Base-by-base conservation (phyloP, 495 filamentous ascomycete species). In the Hyaloscypha variabilis region DNA sequence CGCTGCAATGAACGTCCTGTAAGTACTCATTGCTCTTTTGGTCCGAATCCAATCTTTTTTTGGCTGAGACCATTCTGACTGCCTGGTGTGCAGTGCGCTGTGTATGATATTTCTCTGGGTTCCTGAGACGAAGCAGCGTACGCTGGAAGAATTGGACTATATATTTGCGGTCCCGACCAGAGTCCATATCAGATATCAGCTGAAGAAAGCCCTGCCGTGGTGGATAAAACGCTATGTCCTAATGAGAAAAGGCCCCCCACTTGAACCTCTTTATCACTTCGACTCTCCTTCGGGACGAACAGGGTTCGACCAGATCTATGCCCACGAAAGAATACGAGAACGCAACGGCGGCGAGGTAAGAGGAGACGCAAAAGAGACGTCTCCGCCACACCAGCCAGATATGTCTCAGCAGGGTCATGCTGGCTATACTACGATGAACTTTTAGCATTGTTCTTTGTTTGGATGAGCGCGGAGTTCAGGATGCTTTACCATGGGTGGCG, bases 111-210 rank as follows among this genome's bases (percentile, higher is more conserved):
- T 91, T 75, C 80, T 90, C 19, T 83, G 81, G 65, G 76, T 92
- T 26, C 85, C 85, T 6, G 88, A 90, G 77, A 90, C 88, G 8
- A 90, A 90, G 78, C 83, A 88, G 77, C 81, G 82, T 19, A 87
- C 85, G 3, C 78, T 89, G 13, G 91, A 96, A 75, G 92, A 96
- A 73, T 79, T 96, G 42, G 91, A 96, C 76, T 92, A 93, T 71
- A 86, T 96, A 61, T 96, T 92, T 66, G 89, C 86, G 8, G 89
- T 92, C 14, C 88, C 88, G 0, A 89, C 84, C 26, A 70, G 81
- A 51, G 80, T 79, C 39, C 89, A 91, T 72, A 83, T 83, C 71
- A 65, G 66, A 34, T 91, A 92, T 71, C 90, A 95, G 76, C 31
- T 86, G 30, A 82, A 73, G 60, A 80, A 85, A 66, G 85, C 79